These are phyloP conservation scores for Candolleomyces aberdarensis DNA, from an alignment of 768 basidiomycete genomes.

Conservation along the genomic window DNA sequence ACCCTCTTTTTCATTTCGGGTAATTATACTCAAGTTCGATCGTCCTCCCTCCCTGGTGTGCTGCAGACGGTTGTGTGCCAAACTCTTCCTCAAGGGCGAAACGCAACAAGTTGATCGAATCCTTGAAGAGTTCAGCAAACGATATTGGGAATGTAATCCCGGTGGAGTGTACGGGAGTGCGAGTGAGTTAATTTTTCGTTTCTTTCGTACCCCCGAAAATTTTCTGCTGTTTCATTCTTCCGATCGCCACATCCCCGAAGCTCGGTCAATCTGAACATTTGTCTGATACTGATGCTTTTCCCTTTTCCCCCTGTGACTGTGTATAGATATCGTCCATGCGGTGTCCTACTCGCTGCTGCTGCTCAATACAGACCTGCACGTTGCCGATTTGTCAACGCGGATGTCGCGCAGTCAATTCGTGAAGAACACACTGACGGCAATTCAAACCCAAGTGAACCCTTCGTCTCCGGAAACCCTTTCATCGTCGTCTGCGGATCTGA, in stretches of 20 bases:
- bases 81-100: conserved; percentile 91
- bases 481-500: conserved; percentile 48
- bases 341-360: conserved; percentile 90
- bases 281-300: not conserved
- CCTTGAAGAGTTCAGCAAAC: conserved; percentile 83
- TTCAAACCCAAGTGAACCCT: conserved; percentile 75
- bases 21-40: not conserved
- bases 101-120: conserved; percentile 98
- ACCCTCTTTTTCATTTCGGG: conserved; percentile 4
- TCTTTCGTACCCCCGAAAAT: not conserved
- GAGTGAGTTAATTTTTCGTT: conserved; percentile 49
- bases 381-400: conserved; percentile 81
- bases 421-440: conserved; percentile 83
- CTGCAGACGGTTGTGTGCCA: conserved; percentile 78
- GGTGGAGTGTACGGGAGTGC: conserved; percentile 76
- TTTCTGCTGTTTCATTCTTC: not conserved
- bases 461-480: conserved; percentile 46
- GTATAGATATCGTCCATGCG: conserved; percentile 86
- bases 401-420: conserved; percentile 95
- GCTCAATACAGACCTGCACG: conserved; percentile 95
- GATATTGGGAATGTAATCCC: conserved; percentile 93
- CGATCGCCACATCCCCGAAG: not conserved
- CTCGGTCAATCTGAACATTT: not conserved
- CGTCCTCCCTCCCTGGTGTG: not conserved
- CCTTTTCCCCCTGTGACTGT: not conserved